Evolutionary conservation across 371 early-diverging fungal genomes (phyloP).

Genomic region (Batkoa obscura): DNA sequence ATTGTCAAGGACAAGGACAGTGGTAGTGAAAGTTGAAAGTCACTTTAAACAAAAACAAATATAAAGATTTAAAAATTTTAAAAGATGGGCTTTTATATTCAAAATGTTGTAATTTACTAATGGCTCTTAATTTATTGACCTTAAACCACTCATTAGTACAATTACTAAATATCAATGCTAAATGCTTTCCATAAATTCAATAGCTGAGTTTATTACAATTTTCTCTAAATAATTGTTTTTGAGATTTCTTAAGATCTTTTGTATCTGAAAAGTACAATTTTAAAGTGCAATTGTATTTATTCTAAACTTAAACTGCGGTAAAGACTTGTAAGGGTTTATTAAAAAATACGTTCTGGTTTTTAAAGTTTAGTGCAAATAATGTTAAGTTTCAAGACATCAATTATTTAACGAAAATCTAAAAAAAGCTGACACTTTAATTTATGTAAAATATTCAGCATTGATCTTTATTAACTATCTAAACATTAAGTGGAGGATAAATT

Average conservation of each 20-base stretch:
- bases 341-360: too few relatives aligned
- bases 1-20: neutral
- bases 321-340: too few relatives aligned
- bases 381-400: too few relatives aligned
- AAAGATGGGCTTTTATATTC: too few relatives aligned
- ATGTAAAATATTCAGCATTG: too few relatives aligned
- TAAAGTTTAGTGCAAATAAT: too few relatives aligned
- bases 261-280: neutral
- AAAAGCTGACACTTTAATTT: too few relatives aligned
- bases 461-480: too few relatives aligned
- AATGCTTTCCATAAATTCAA: neutral
- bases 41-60: neutral
- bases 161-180: neutral
- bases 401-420: too few relatives aligned
- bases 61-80: neutral
- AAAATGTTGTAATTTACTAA: too few relatives aligned
- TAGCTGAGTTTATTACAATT: neutral
- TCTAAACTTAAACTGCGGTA: too few relatives aligned
- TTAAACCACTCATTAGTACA: neutral
- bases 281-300: neutral
- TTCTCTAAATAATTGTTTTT: neutral
- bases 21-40: neutral
- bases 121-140: neutral
- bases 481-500: too few relatives aligned
- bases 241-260: neutral